Conservation (phyloP, 2,329 filamentous ascomycete genomes). For the Xylariomycetidae sp. region DNA sequence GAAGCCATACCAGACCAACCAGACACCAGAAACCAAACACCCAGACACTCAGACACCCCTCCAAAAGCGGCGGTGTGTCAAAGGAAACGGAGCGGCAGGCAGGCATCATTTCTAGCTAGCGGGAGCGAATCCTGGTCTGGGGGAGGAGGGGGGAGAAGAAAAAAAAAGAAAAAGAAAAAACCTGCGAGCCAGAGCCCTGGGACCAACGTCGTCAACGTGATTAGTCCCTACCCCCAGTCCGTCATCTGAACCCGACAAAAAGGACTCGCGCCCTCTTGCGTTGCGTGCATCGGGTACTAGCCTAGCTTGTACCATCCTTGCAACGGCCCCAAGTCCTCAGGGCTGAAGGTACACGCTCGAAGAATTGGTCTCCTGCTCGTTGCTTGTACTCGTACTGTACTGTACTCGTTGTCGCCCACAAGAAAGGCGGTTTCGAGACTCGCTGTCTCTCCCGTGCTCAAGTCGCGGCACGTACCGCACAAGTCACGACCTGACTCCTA, state of each 20-base stretch:
- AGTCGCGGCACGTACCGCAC: too few species aligned
- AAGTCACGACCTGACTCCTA: too few species aligned
- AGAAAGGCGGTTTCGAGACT: too few species aligned
- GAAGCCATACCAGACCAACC: conserved; percentile 15
- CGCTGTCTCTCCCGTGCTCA: too few species aligned
- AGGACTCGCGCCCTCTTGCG: conserved; percentile 23
- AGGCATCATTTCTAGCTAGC: too few species aligned
- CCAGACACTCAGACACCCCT: too few species aligned
- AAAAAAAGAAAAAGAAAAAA: conserved; percentile 2
- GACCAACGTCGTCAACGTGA: conserved; percentile 23
- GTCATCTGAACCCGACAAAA: conserved; percentile 25
- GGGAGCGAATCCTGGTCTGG: conserved; percentile 14
- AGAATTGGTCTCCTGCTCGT: too few species aligned
- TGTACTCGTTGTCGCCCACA: conserved; percentile 7
- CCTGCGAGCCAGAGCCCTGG: conserved; percentile 24
- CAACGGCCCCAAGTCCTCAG: conserved; percentile 10
- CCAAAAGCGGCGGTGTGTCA: conserved; percentile 27
- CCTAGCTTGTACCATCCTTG: conserved; percentile 21
- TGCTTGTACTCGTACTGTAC: too few species aligned
- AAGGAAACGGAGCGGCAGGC: conserved; percentile 14
- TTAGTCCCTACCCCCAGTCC: conserved; percentile 18
- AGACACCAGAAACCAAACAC: conserved; percentile 19
- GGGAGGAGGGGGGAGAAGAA: conserved; percentile 19
- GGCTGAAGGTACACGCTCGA: too few species aligned
- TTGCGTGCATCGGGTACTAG: conserved; percentile 27